phyloP scores from a whole-genome alignment of 176 grass and related monocot genomes.

The Puccinellia tenuiflora region DNA sequence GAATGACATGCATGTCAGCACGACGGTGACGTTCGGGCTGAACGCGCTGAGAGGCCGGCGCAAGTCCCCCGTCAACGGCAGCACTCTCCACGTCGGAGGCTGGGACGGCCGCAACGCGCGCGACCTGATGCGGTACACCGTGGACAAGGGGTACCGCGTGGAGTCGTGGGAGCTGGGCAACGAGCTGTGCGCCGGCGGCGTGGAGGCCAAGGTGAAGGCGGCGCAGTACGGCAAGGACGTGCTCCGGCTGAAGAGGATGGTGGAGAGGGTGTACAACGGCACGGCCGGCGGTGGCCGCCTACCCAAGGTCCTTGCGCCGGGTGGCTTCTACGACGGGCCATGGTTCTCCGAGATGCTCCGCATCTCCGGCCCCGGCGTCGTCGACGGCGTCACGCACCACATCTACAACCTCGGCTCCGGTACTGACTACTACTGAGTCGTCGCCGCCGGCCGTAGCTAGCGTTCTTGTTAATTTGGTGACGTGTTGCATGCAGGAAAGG shows the following conservation, averaged over 20 bases:
- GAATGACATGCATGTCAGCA: neutral
- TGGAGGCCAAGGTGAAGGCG: conserved; percentile 39
- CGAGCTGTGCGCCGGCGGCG: conserved; percentile 46
- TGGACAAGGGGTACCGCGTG: conserved; percentile 39
- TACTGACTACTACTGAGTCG: neutral
- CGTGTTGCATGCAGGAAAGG: conserved; percentile 27
- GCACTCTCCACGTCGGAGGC: conserved; percentile 24
- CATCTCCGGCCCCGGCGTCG: conserved; percentile 37
- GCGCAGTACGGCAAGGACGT: conserved; percentile 41
- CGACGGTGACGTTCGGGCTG: conserved; percentile 55
- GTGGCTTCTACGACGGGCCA: conserved; percentile 43
- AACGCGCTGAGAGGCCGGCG: conserved; percentile 50
- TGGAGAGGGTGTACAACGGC: conserved; percentile 27
- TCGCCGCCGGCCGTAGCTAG: neutral
- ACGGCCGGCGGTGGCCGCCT: neutral
- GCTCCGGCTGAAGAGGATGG: conserved; percentile 22
- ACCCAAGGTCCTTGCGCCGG: conserved; percentile 46
- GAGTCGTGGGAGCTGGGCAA: conserved; percentile 70
- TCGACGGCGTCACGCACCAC: conserved; percentile 52
- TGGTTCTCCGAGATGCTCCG: conserved; percentile 63
- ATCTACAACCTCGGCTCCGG: conserved; percentile 70
- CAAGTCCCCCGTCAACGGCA: neutral
- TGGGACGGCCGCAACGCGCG: conserved; percentile 48
- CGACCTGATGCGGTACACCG: conserved; percentile 42
- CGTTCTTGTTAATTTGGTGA: neutral